Percentiles rank a stretch among this genome's conserved stretches.
phyloP scores from a whole-genome alignment of 495 filamentous ascomycete genomes.

The Hyphodiscus hymeniophilus region DNA sequence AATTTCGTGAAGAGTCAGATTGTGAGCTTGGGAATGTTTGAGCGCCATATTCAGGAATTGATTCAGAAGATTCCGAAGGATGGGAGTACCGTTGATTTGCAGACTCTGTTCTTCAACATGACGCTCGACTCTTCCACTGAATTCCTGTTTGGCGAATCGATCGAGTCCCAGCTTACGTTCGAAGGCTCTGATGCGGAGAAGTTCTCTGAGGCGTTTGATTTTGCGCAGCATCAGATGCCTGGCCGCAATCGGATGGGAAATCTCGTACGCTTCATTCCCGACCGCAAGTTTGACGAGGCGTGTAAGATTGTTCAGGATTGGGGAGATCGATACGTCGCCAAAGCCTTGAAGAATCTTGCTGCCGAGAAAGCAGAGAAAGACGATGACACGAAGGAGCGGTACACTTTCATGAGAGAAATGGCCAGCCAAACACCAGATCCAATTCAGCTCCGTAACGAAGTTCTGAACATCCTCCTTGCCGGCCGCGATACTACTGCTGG shows the following conservation, averaged over 20 bases:
- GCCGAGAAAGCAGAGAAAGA: background rate
- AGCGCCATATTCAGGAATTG: background rate
- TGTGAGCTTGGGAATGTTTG: conserved; percentile 27
- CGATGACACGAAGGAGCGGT: conserved; percentile 22
- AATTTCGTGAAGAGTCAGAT: conserved; percentile 27
- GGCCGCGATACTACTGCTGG: conserved; percentile 50
- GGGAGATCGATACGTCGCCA: background rate
- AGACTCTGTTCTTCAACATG: conserved; percentile 51
- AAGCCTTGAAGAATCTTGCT: background rate
- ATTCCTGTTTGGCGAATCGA: conserved; percentile 52
- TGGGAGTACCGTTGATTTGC: conserved; percentile 39
- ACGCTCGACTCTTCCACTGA: conserved; percentile 60
- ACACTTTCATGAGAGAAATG: conserved; percentile 43
- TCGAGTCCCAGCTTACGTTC: conserved; percentile 5
- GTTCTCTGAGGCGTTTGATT: conserved; percentile 33
- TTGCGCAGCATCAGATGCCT: background rate
- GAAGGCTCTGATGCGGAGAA: conserved; percentile 7
- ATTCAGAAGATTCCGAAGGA: conserved; percentile 23
- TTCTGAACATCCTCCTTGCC: conserved; percentile 42
- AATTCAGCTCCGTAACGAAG: conserved; percentile 32
- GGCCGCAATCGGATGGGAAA: background rate
- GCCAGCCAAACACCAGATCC: conserved; percentile 28
- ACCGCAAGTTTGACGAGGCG: background rate
- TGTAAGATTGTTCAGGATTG: background rate
- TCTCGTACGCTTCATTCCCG: background rate